Evolutionary conservation across 2,329 filamentous ascomycete genomes (phyloP), one percentile per base, ranked within the genome.

Genomic region (Fusarium mangiferae): DNA sequence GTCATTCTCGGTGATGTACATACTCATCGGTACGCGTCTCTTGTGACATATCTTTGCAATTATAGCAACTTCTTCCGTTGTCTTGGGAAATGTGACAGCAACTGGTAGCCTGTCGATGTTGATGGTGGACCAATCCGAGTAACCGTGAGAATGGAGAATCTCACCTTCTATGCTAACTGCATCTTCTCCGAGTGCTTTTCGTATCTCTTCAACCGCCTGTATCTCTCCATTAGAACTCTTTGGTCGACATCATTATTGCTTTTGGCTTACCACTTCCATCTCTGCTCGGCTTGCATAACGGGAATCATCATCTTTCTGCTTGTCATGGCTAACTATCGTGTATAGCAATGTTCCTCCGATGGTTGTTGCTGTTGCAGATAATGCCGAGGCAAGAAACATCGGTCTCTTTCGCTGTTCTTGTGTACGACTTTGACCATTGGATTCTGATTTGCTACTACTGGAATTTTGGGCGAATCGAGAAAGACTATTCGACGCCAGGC

Each of bases 1-100:
- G 15, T 12, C n/a, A 17, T 7, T 24, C 15, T 4, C 10, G 2
- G 5, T 4, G 10, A 3, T 7, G 15, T 2, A 11, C 45, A 17
- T 17, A 66, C 63, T 66, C 63, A 98, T 93, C 2, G 95, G 95
- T 56, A 98, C 89, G 87, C 91, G 82, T 94, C 91, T 80, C 91
- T 92, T 83, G 92, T 87, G 83, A 2, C 95, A 98, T 52, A 95
- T 86, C 73, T 91, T 86, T 1, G 88, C 89, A 62, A 92, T 89
- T 20, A 81, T 77, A 2, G 89, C 85, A 17, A 92, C 90, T 62
- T 92, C 86, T 56, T 87, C 85, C 1, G 90, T 92, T 6, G 84
- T 87, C 30, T 87, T 86, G 5, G 90, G 90, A 72, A 91, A 92
- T 0, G 88, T 88, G 33, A 92, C 90, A 2, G 90, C 90, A 5